Evolutionary conservation across 768 basidiomycete genomes (phyloP), one percentile per base, ranked within the genome.

Genomic region (Ramaria rubella): DNA sequence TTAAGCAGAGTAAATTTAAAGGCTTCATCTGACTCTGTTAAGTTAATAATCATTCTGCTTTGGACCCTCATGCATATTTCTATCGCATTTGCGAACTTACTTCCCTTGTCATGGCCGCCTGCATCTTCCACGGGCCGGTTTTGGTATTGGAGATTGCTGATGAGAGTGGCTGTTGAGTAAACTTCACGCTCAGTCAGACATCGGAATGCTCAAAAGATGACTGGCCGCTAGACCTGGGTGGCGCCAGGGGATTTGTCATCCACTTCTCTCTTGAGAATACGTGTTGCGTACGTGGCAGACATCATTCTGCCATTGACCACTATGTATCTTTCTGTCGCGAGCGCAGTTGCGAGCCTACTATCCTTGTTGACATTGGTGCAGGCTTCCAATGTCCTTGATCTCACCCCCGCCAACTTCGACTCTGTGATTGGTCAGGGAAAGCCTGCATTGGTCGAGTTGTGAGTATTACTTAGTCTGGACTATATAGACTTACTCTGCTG

Each of bases 401-500:
- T 95, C 45, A 79, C 68, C 45, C 76, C 87, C 0, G 75, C 77
- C 60, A 90, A 86, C 72, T 96, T 93, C 67, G 86, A 92, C 68
- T 62, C 72, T 27, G 68, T 83, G 55, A 73, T 95, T 64, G 93
- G 92, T 49, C 72, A 86, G 57, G 90, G 86, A 54, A 89, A 81
- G 65, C 86, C 90, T 55, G 90, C 85, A 64, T 77, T 94, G 31
- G 90, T 95, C 24, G 92, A 94, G 72, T 94, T 95, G 91, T 94
- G 64, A 70, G 92, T 79, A 24, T 55, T 23, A 62, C 64, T 11
- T 21, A 30, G 12, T 38, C 15, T 11, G 38, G 43, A 26, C 21
- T 24, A 4, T 7, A 6, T 34, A 38, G 43, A 40, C 26, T 50
- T 45, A 21, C n/a, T n/a, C n/a, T n/a, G 17, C 50, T 53, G 14